phyloP scores from a whole-genome alignment of 768 basidiomycete genomes.

The Astraeus odoratus region DNA sequence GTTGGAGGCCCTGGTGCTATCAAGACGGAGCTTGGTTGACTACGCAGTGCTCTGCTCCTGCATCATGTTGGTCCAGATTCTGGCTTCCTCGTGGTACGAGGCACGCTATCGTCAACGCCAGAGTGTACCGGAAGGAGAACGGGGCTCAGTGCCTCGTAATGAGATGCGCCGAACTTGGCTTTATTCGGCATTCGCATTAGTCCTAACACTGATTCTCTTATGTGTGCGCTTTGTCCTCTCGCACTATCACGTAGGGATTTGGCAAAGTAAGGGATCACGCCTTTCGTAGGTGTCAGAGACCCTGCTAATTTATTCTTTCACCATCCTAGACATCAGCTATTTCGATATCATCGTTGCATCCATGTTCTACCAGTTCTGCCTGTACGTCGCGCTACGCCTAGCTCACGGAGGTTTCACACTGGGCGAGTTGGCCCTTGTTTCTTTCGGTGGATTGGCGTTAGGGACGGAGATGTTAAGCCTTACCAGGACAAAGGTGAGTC shows the following conservation, averaged over 20 bases:
- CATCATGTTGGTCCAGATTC: constrained; percentile 72
- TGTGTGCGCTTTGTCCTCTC: constrained; percentile 43
- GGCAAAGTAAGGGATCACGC: constrained; percentile 54
- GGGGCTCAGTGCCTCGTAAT: constrained; percentile 69
- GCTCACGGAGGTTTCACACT: constrained; percentile 94
- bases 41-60: constrained; percentile 75
- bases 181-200: constrained; percentile 58
- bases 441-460: constrained; percentile 80
- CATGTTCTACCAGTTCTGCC: constrained; percentile 83
- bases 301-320: constrained; percentile 2
- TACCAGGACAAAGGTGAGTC: constrained; percentile 71
- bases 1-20: constrained; percentile 49
- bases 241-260: constrained; percentile 42
- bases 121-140: constrained; percentile 55
- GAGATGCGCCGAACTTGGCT: constrained; percentile 57
- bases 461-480: constrained; percentile 83
- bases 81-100: constrained; percentile 73
- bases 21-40: constrained; percentile 72
- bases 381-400: constrained; percentile 84
- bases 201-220: constrained; percentile 43
- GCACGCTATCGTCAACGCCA: constrained; percentile 36
- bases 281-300: not conserved
- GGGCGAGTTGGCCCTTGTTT: constrained; percentile 86
- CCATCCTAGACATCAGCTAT: constrained; percentile 58
- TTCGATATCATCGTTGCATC: constrained; percentile 70